phyloP scores from a whole-genome alignment of 768 basidiomycete genomes.

The Termitomyces sp. region DNA sequence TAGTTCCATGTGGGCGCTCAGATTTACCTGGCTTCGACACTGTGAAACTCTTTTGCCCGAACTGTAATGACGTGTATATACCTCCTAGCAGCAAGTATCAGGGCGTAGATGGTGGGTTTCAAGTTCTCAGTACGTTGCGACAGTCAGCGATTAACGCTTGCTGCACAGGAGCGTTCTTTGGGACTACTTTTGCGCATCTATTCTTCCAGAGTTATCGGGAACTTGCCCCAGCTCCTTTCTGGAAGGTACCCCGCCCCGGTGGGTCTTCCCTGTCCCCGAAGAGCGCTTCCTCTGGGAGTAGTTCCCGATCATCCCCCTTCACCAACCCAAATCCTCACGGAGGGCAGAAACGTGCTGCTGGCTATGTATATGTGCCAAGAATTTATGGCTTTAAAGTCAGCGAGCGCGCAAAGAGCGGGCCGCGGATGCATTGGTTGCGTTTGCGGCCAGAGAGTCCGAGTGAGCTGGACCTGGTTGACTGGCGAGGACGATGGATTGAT shows the following conservation, averaged over 20 bases:
- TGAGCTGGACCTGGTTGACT: constrained; percentile 86
- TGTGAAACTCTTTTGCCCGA: constrained; percentile 96
- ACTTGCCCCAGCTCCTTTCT: constrained; percentile 91
- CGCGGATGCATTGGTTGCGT: constrained; percentile 95
- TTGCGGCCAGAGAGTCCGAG: constrained; percentile 74
- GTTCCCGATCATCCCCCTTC: constrained; percentile 52
- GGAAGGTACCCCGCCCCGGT: constrained; percentile 59
- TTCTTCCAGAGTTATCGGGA: constrained; percentile 98
- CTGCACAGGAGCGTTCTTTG: constrained; percentile 89
- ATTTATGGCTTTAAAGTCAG: constrained; percentile 99
- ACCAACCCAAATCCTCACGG: constrained; percentile 86
- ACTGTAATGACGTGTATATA: constrained; percentile 94
- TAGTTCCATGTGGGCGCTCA: constrained; percentile 92
- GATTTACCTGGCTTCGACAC: constrained; percentile 96
- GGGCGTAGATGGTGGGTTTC: constrained; percentile 81
- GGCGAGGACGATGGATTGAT: constrained; percentile 84
- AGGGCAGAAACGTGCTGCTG: constrained; percentile 83
- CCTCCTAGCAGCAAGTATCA: constrained; percentile 95
- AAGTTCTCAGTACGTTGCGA: not conserved
- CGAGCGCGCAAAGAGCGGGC: constrained; percentile 90
- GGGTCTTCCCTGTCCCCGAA: constrained; percentile 55
- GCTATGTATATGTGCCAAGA: constrained; percentile 82
- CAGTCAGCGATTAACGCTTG: constrained; percentile 3
- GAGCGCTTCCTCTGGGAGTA: constrained; percentile 42
- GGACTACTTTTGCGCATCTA: constrained; percentile 96